phyloP scores from a whole-genome alignment of 106 monocot species.

The Apostasia shenzhenica region DNA sequence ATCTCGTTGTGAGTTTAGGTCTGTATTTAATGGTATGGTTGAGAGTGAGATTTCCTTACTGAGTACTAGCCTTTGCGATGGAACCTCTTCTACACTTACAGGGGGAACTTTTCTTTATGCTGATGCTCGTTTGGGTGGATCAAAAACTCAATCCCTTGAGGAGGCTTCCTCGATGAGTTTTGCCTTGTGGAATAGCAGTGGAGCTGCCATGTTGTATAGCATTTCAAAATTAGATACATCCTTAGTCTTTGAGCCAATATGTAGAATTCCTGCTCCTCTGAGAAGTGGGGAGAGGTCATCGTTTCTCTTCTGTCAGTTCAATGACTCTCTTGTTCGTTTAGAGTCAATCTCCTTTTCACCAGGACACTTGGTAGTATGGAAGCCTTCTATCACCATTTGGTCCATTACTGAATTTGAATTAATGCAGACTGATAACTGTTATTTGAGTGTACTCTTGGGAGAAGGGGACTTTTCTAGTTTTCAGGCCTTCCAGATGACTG shows the following conservation, averaged over 20 bases:
- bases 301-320: slow-evolving; percentile 44
- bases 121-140: background rate
- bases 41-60: slow-evolving; percentile 41
- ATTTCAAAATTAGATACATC: slow-evolving; percentile 14
- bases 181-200: slow-evolving; percentile 51
- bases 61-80: slow-evolving; percentile 22
- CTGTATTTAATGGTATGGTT: slow-evolving; percentile 19
- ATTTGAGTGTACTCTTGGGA: slow-evolving; percentile 27
- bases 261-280: slow-evolving; percentile 38
- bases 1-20: slow-evolving; percentile 46
- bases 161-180: slow-evolving; percentile 21
- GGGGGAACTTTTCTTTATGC: slow-evolving; percentile 51
- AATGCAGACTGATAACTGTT: background rate
- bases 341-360: slow-evolving; percentile 31
- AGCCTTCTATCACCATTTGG: slow-evolving; percentile 64
- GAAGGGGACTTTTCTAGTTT: slow-evolving; percentile 46
- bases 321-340: slow-evolving; percentile 36
- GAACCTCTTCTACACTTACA: slow-evolving; percentile 10
- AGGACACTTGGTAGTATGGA: slow-evolving; percentile 44
- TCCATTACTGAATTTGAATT: slow-evolving; percentile 20
- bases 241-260: slow-evolving; percentile 32
- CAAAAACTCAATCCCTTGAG: slow-evolving; percentile 1
- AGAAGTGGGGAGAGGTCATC: slow-evolving; percentile 4
- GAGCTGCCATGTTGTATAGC: slow-evolving; percentile 44
- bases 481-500: background rate